Evolutionary conservation across 495 filamentous ascomycete genomes (phyloP), one percentile per base, ranked within the genome.

Genomic region (Lophium mytilinum): DNA sequence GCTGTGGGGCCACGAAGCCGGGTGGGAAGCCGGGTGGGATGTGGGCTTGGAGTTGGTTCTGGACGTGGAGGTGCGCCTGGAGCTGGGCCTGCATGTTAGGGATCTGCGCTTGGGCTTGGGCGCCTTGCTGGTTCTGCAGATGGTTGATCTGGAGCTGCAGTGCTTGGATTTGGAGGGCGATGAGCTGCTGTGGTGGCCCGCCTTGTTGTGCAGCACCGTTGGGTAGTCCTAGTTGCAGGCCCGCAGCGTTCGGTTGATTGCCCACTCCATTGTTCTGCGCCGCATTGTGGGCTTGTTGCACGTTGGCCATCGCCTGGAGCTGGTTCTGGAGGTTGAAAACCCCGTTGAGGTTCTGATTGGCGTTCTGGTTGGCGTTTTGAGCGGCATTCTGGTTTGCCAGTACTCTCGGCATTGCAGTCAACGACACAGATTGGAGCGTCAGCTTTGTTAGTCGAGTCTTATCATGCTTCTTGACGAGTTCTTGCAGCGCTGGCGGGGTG

Each of bases 371-470:
- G 17, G 30, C 9, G 4, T 56, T 36, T 34, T 63, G 54, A 33
- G 11, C 43, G 14, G 51, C 34, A 30, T 56, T 56, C 12, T 52
- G 51, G 37, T 52, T 56, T 11, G 15, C 52, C 17, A 52, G 9
- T 43, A 55, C 41, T 17, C 54, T 30, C 0, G 68, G 66, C 41
- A 62, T 51, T n/a, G 66, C 65, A 2, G 69, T 69, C 1, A 72
- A 60, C 9, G 70, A 72, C 0, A 71, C 70, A 4, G 68, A 72
- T 41, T 66, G 51, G 12, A 71, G 55, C 5, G 61, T 56, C 10
- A 72, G 49, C 36, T 64, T 63, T 50, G 57, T 62, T 10, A 72
- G 42, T 5, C 24, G 50, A 4, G 52, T 15, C 0, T 37, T 47
- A 8, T 58, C 56, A 42, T 69, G 69, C 8, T 41, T 45, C 47